phyloP scores from a whole-genome alignment of 2,329 filamentous ascomycete species.

The Chaetoscypha palmicola region DNA sequence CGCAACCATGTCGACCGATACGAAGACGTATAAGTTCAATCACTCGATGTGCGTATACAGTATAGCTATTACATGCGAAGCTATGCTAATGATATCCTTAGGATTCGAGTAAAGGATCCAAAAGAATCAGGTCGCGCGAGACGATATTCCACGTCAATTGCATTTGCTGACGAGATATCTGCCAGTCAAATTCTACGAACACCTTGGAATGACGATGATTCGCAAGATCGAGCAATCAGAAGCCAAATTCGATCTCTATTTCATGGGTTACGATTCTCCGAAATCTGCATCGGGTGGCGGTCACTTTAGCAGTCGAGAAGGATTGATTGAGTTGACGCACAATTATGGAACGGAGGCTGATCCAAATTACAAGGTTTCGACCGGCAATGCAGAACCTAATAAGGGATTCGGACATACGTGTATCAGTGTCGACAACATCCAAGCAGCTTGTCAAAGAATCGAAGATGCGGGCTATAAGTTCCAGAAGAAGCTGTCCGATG shows the following conservation, averaged over 20 bases:
- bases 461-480: conserved; percentile 88
- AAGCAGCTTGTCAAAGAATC: conserved; percentile 81
- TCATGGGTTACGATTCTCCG: conserved; percentile 79
- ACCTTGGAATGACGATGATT: conserved; percentile 79
- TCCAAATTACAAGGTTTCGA: conserved; percentile 70
- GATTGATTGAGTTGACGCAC: conserved; percentile 78
- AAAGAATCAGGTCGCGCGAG: conserved; percentile 71
- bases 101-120: conserved; percentile 92
- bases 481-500: conserved; percentile 90
- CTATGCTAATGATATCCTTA: conserved; percentile 33
- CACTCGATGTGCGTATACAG: conserved; percentile 65
- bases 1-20: conserved; percentile 54
- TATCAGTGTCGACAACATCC: conserved; percentile 75
- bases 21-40: conserved; percentile 74
- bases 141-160: too few relatives aligned
- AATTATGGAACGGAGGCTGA: conserved; percentile 88
- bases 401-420: conserved; percentile 68
- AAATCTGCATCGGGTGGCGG: conserved; percentile 66
- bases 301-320: conserved; percentile 73
- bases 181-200: conserved; percentile 84
- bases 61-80: neutral
- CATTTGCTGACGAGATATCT: too few relatives aligned
- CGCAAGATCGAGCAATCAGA: conserved; percentile 78
- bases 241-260: conserved; percentile 91
- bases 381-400: conserved; percentile 85